Evolutionary conservation across 371 early-diverging fungal genomes (phyloP).

Genomic region (Capniomyces stellatus): DNA sequence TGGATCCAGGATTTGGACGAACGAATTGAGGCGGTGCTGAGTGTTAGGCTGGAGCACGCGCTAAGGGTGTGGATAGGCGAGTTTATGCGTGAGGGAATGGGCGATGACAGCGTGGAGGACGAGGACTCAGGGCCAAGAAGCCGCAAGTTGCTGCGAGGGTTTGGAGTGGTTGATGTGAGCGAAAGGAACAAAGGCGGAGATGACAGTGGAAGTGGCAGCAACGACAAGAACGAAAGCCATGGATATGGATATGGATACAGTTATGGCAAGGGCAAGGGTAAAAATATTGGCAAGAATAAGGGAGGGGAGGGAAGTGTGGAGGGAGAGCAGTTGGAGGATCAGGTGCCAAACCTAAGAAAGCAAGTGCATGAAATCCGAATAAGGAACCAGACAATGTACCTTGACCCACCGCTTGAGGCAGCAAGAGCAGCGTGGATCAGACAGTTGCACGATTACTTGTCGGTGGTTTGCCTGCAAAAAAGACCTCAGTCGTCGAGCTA

Average conservation of each 20-base stretch:
- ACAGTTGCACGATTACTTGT: constrained; percentile 85
- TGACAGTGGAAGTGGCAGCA: neutral
- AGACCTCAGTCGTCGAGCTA: constrained; percentile 82
- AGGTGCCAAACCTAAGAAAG: constrained; percentile 37
- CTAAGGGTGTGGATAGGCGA: constrained; percentile 55
- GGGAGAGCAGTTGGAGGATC: neutral
- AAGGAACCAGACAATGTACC: constrained; percentile 84
- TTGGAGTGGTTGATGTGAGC: constrained; percentile 23
- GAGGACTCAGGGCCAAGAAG: constrained; percentile 24
- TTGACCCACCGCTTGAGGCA: constrained; percentile 89
- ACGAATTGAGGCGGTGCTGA: constrained; percentile 64
- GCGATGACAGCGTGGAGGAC: constrained; percentile 31
- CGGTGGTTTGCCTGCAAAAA: constrained; percentile 52
- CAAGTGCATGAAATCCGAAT: constrained; percentile 70
- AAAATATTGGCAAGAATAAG: constrained; percentile 1
- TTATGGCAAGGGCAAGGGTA: constrained; percentile 25
- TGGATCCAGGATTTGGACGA: constrained; percentile 76
- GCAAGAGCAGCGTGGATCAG: constrained; percentile 76
- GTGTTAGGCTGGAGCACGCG: constrained; percentile 56
- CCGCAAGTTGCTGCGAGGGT: constrained; percentile 30
- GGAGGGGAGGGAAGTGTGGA: no score
- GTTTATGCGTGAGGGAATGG: constrained; percentile 27
- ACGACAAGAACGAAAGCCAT: constrained; percentile 2
- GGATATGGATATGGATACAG: no score
- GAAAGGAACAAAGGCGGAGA: neutral